A percentile compares a stretch with the other conserved stretches of the same genome.
Evolutionary conservation across 140 eudicot species (phyloP).

Genomic region (Stevia rebaudiana): DNA sequence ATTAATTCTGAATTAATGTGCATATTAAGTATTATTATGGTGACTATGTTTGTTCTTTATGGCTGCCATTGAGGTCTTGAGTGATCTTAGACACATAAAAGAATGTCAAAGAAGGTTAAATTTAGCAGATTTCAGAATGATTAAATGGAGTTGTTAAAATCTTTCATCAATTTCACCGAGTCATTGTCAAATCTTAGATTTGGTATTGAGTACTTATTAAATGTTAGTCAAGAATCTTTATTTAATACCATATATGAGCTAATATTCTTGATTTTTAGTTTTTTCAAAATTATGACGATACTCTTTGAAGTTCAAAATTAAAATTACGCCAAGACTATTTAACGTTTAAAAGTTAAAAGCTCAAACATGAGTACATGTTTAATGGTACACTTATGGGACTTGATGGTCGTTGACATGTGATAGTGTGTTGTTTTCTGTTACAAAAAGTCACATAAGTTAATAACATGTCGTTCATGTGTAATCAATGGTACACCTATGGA

Average conservation of each 20-base stretch:
- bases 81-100: conserved; percentile 26
- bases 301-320: no score
- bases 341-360: no score
- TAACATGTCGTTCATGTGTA: no score
- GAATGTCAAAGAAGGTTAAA: conserved; percentile 14
- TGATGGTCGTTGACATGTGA: no score
- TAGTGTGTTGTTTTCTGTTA: no score
- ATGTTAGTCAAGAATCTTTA: neutral
- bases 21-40: conserved; percentile 17
- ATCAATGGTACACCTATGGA: no score
- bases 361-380: no score
- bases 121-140: conserved; percentile 4
- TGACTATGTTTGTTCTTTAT: conserved; percentile 15
- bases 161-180: neutral
- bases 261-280: neutral
- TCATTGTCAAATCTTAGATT: neutral
- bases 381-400: no score
- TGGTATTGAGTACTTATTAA: neutral
- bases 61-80: conserved; percentile 17
- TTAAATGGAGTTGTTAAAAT: conserved; percentile 5
- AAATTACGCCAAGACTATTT: no score
- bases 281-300: neutral
- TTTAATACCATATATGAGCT: neutral
- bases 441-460: no score
- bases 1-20: conserved; percentile 19